These are phyloP conservation scores for Secale cereale DNA, from an alignment of 176 grass and related monocot species.

Conservation along the genomic window DNA sequence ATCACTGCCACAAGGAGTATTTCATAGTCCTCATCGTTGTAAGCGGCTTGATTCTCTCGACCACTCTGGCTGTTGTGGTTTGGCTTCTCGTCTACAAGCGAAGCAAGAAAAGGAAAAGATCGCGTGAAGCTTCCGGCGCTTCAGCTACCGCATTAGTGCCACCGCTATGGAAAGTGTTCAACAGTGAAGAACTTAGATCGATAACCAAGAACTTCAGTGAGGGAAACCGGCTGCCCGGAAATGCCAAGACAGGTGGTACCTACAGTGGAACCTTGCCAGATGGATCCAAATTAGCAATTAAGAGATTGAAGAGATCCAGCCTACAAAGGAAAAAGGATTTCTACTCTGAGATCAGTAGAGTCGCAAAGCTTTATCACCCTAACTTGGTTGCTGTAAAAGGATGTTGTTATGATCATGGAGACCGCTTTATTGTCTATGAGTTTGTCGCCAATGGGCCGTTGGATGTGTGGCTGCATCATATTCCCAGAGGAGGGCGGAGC, in stretches of 20 bases:
- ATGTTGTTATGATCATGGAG: constrained; percentile 94
- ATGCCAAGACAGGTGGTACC: constrained; percentile 96
- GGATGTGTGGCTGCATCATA: constrained; percentile 95
- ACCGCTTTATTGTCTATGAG: constrained; percentile 94
- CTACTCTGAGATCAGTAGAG: constrained; percentile 95
- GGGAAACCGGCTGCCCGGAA: constrained; percentile 89
- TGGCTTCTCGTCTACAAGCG: constrained; percentile 85
- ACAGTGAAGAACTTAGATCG: constrained; percentile 78
- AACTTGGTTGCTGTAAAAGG: constrained; percentile 91
- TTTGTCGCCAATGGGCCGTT: constrained; percentile 94
- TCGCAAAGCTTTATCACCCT: constrained; percentile 91
- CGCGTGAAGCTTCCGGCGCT: constrained; percentile 60
- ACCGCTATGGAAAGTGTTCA: constrained; percentile 87
- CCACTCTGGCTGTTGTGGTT: constrained; percentile 69
- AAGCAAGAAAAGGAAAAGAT: constrained; percentile 90
- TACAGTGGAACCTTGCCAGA: constrained; percentile 84
- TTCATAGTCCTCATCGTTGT: constrained; percentile 67
- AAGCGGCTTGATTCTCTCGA: constrained; percentile 78
- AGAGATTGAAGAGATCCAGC: constrained; percentile 90
- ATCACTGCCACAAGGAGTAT: constrained; percentile 75
- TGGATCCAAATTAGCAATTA: constrained; percentile 83
- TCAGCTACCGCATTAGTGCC: constrained; percentile 72
- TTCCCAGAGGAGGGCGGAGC: constrained; percentile 83
- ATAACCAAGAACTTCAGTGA: constrained; percentile 98
- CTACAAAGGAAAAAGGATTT: constrained; percentile 97